Evolutionary conservation across 2,329 filamentous ascomycete species (phyloP), one percentile per base, ranked within the genome.

Genomic region (Epicoccum sorghinum): DNA sequence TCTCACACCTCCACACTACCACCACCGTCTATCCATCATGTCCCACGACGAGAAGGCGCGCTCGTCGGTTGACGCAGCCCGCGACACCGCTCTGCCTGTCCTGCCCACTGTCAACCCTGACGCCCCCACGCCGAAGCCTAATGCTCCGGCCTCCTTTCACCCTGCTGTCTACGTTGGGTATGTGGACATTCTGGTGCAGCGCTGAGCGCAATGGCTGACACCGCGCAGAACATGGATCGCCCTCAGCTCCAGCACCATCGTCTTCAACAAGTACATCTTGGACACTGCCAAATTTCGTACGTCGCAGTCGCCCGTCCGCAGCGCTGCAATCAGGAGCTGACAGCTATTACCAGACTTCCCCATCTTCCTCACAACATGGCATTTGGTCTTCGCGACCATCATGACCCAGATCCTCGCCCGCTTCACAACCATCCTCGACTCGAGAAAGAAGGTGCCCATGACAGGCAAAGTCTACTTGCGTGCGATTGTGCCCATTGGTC

Each of bases 191-290:
- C 86, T 77, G 74, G 83, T 80, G 41, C 22, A 37, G 40, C 14
- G 36, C 44, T 22, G 35, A 45, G 42, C 27, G 48, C 50, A 52
- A 25, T 33, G 18, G 46, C 70, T 72, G 55, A 73, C 59, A 44
- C 50, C 12, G 45, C 32, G 46, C 76, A 96, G 93, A 68, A 82
- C 87, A 66, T 99, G 95, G 95, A 98, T 99, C 73, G 81, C 87
- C 55, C 83, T 97, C 75, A 96, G 91, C 71, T 96, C 92, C 38
- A 91, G 89, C 68, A 92, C 98, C 73, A 99, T 99, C 75, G 83
- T 99, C 59, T 98, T 97, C 88, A 98, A 99, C 87, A 99, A 99
- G 86, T 96, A 91, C 86, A 91, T 99, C 70, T 84, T 98, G 59
- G 88, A 93, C 70, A 93, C 89, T 35, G 83, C 89, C 60, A 84